Evolutionary conservation across 192 early-diverging fungal species (phyloP), one percentile per base, ranked within the genome.

Genomic region (Coemansia sp.): DNA sequence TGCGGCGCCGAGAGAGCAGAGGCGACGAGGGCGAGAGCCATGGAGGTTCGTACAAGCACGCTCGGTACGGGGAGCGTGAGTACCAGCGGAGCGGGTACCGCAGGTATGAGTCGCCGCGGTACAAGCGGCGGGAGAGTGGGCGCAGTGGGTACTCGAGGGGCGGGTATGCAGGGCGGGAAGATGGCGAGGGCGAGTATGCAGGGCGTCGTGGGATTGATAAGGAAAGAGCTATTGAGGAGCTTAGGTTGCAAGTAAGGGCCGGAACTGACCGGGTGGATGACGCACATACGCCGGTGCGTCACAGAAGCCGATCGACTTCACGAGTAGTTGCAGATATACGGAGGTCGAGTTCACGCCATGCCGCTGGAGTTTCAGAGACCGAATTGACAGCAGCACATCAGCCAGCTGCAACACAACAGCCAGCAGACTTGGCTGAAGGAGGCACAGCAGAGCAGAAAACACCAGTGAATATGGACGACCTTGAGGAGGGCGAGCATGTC

Each of bases 401-500:
- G 52, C 53, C 53, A 26, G 3, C 22, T 22, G 22, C 22, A 22
- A 22, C 22, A 22, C 22, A 22, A 1, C 22, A 22, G 22, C 22
- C 22, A 22, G 22, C 22, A 22, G 22, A 22, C 22, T 22, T 22
- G 22, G 22, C 22, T 22, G 22, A 22, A 22, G 22, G 22, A 22
- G 22, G 24, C 16, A 14, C 45, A n/a, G 37, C 10, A 4, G 48
- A 43, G 16, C 16, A 54, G 57, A 23, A 20, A 22, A 41, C 1
- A 9, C 51, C 61, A 14, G 56, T 66, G 24, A 54, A 74, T 27
- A 67, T 73, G 50, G 77, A 80, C 32, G 77, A 80, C 32, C 57
- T 80, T 35, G 77, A 80, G n/a, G 77, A 80, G 14, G 77, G 77
- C 29, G 77, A 80, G 65, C 77, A 80, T 23, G 68, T 80, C 26